phyloP scores from a whole-genome alignment of 2,329 filamentous ascomycete species.

The Chaetomiaceae sp. region DNA sequence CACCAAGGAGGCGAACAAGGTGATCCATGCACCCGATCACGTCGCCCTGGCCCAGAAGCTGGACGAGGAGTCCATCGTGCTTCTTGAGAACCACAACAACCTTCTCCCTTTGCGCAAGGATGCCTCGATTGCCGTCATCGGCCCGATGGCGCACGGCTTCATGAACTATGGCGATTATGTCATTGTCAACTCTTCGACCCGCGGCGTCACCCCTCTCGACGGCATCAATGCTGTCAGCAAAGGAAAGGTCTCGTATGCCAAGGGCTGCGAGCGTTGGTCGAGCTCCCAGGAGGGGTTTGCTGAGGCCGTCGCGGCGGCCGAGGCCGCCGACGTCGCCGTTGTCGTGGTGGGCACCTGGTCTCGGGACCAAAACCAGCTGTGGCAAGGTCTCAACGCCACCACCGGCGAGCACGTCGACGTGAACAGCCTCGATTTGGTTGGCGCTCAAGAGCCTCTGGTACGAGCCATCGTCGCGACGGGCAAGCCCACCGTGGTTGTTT shows the following conservation, averaged over 20 bases:
- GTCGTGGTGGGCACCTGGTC: conserved; percentile 74
- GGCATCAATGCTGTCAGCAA: conserved; percentile 59
- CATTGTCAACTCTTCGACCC: conserved; percentile 57
- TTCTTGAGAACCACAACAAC: conserved; percentile 54
- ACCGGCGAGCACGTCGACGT: conserved; percentile 71
- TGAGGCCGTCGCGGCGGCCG: conserved; percentile 60
- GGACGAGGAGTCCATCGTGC: conserved; percentile 58
- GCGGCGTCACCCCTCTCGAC: conserved; percentile 64
- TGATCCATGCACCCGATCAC: conserved; percentile 58
- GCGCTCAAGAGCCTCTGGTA: conserved; percentile 63
- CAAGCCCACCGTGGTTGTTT: conserved; percentile 63
- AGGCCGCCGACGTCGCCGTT: conserved; percentile 65
- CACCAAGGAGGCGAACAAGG: conserved; percentile 47
- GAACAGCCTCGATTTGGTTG: conserved; percentile 59
- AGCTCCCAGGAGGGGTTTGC: conserved; percentile 62
- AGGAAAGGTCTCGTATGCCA: conserved; percentile 58
- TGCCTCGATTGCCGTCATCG: conserved; percentile 67
- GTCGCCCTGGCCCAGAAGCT: conserved; percentile 57
- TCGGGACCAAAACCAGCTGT: conserved; percentile 66
- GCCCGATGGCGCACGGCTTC: conserved; percentile 67
- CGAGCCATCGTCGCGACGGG: conserved; percentile 62
- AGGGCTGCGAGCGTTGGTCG: conserved; percentile 71
- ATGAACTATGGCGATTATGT: conserved; percentile 76
- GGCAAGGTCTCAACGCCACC: conserved; percentile 66
- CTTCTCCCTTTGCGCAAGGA: conserved; percentile 54